Evolutionary conservation across 768 basidiomycete species (phyloP).

Genomic region (Hygrocybe punicea): DNA sequence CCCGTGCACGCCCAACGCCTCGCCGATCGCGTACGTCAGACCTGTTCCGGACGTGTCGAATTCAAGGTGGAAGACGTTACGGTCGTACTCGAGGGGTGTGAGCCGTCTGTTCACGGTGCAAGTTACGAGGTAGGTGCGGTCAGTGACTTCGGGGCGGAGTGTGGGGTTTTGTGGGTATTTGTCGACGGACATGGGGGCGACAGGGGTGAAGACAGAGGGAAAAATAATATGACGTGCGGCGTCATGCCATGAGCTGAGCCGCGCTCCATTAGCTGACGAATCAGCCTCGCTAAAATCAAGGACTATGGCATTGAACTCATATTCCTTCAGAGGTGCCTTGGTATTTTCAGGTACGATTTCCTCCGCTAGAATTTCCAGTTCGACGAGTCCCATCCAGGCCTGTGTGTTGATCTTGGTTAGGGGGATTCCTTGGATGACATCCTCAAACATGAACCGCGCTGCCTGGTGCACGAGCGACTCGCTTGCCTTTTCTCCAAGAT

Average conservation of each 20-base stretch:
- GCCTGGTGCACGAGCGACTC: conserved; percentile 52
- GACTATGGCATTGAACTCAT: conserved; percentile 72
- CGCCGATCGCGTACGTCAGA: conserved; percentile 91
- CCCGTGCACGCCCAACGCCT: conserved; percentile 94
- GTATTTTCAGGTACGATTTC: conserved; percentile 12
- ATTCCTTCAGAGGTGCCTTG: conserved; percentile 44
- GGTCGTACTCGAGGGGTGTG: conserved; percentile 92
- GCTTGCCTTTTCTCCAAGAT: conserved; percentile 61
- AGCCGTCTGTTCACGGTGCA: conserved; percentile 92
- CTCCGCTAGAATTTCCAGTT: conserved; percentile 44
- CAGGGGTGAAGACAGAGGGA: conserved; percentile 70
- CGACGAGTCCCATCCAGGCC: conserved; percentile 66
- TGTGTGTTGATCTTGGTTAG: conserved; percentile 51
- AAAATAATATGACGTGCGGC: conserved; percentile 88
- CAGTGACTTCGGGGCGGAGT: conserved; percentile 80
- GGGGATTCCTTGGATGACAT: conserved; percentile 46
- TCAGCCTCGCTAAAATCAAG: conserved; percentile 58
- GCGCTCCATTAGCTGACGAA: conserved; percentile 57
- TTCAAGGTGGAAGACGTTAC: conserved; percentile 98
- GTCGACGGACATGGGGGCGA: conserved; percentile 36
- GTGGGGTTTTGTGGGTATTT: conserved; percentile 59
- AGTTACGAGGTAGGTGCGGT: conserved; percentile 90
- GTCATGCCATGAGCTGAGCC: conserved; percentile 72
- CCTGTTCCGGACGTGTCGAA: conserved; percentile 91
- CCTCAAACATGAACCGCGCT: conserved; percentile 45